These are phyloP conservation scores for Kentomonas sorsogonicus DNA, from an alignment of 208 protist genomes.

Conservation along the genomic window DNA sequence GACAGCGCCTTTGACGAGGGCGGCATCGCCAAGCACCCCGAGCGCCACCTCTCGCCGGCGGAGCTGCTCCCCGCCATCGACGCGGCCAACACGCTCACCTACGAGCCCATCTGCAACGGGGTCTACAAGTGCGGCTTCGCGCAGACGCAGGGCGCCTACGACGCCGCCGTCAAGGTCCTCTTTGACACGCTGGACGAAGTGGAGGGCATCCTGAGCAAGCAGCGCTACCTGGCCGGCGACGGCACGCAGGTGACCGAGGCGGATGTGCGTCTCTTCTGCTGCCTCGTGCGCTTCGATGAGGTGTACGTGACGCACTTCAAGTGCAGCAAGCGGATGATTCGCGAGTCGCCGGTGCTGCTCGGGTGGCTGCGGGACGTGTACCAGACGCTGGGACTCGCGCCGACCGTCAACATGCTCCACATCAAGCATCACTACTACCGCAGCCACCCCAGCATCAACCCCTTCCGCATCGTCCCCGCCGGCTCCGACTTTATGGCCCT, in stretches of 20 bases:
- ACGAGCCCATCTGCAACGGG: conserved; percentile 83
- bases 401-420: conserved; percentile 76
- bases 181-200: conserved; percentile 33
- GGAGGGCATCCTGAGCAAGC: conserved; percentile 33
- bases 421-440: conserved; percentile 84
- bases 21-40: conserved; percentile 37
- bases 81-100: conserved; percentile 69
- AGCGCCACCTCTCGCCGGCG: conserved; percentile 68
- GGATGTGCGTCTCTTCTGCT: conserved; percentile 84
- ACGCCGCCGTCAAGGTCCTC: conserved; percentile 30
- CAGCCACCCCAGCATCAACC: conserved; percentile 73
- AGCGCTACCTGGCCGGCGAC: conserved; percentile 55
- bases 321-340: conserved; percentile 65
- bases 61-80: conserved; percentile 67
- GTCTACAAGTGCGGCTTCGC: conserved; percentile 89
- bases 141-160: conserved; percentile 58
- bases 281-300: conserved; percentile 85
- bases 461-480: conserved; percentile 66
- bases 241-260: conserved; percentile 67
- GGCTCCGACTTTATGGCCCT: conserved; percentile 28
- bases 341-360: conserved; percentile 74
- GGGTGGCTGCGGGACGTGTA: conserved; percentile 81
- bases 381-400: conserved; percentile 40
- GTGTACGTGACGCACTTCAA: conserved; percentile 89
- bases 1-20: conserved; percentile 70